Base-by-base conservation (phyloP, 1,284 basidiomycete species). In the Amylostereum areolatum region DNA sequence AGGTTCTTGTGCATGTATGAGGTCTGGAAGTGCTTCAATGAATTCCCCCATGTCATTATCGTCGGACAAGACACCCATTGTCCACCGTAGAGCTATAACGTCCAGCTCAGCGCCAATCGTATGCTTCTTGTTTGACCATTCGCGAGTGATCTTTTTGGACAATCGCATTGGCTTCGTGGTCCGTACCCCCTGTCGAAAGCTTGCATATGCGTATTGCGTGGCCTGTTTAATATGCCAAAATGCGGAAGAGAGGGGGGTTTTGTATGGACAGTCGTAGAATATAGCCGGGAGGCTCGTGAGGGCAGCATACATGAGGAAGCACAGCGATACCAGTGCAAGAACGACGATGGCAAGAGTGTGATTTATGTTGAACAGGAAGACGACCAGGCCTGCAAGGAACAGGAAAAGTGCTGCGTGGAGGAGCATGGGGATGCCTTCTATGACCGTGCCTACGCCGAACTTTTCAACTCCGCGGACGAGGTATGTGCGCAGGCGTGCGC, bases 341-440 rank as follows among this genome's bases (percentile, higher is more conserved):
- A 39, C 4, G 12, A 36, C 11, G 39, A 45, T 30, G 32, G 44
- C 51, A 7, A 52, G 27, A 4, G 39, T 12, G 4, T 35, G 40
- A 12, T 29, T 29, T 18, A 52, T 36, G 3, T 47, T 42, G 33
- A 42, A 46, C 34, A 52, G 49, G 44, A 52, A 52, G n/a, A 52
- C 50, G 29, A 46, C 18, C 27, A 53, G 46, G 24, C 42, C 45
- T 24, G 30, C 50, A 25, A 51, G 37, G 45, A 52, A 52, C 30
- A 52, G 50, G 34, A 52, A 52, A 18, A 18, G 18, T 1, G 18
- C 18, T 18, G 18, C 44, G 11, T 52, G 51, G 25, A 46, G 39
- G 18, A 50, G 9, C 27, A 52, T 29, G 5, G 45, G 48, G 4
- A 50, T 31, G 10, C 25, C 8, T 28, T 52, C 49, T 27, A 47